These are phyloP conservation scores for Xylariaceae sp. DNA, from an alignment of 2,329 filamentous ascomycete species.

Conservation along the genomic window DNA sequence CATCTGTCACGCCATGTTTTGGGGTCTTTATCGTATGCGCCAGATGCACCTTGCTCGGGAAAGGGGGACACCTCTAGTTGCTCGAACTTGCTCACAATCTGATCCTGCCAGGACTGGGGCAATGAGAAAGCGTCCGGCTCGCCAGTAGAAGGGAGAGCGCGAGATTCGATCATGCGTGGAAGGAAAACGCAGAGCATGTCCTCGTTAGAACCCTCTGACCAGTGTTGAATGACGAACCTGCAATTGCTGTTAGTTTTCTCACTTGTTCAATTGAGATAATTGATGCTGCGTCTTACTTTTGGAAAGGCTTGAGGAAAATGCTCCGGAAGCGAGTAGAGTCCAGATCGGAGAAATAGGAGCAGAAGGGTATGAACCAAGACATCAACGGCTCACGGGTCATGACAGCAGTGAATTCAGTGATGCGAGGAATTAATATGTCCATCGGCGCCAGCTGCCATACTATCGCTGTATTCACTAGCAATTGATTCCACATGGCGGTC, in stretches of 20 bases:
- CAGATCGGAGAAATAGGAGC: conserved; percentile 70
- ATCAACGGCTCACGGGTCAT: conserved; percentile 63
- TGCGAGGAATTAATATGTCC: conserved; percentile 67
- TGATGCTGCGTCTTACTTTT: conserved; percentile 53
- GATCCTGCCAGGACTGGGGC: conserved; percentile 66
- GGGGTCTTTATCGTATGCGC: conserved; percentile 52
- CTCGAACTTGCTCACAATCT: conserved; percentile 66
- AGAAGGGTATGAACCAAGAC: conserved; percentile 77
- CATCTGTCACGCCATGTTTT: conserved; percentile 58
- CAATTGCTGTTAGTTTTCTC: conserved; percentile 26
- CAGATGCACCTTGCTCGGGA: conserved; percentile 52
- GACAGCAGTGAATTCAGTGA: conserved; percentile 59
- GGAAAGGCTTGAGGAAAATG: conserved; percentile 74
- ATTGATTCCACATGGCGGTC: conserved; percentile 47
- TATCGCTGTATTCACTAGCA: conserved; percentile 58
- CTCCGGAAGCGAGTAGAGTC: conserved; percentile 69
- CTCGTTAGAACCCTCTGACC: conserved; percentile 61
- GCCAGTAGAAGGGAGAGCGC: conserved; percentile 48
- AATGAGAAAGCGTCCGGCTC: conserved; percentile 52
- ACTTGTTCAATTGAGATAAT: background rate
- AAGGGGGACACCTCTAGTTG: conserved; percentile 59
- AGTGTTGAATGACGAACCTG: conserved; percentile 71
- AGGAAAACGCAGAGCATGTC: conserved; percentile 64
- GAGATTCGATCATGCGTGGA: conserved; percentile 56
- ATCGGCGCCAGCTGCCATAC: conserved; percentile 72